Evolutionary conservation across 225 moss, liverwort and hornwort genomes (phyloP).

Genomic region (Marchantia paleacea): DNA sequence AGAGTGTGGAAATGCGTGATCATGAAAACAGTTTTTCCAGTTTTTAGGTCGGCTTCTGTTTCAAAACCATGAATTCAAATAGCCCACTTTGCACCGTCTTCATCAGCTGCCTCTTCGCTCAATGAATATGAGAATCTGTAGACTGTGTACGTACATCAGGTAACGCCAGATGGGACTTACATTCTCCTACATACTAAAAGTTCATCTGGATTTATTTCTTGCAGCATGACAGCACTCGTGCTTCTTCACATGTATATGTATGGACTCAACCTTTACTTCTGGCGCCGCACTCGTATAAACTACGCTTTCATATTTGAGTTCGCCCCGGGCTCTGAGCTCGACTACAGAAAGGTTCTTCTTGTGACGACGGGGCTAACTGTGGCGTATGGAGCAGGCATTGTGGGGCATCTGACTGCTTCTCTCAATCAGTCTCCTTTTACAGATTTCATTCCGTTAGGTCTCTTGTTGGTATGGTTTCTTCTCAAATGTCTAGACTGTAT

Average conservation of each 20-base stretch:
- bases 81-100: too few species aligned
- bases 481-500: too few species aligned
- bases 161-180: too few species aligned
- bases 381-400: constrained; percentile 39
- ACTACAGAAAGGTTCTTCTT: constrained; percentile 57
- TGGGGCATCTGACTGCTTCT: constrained; percentile 40
- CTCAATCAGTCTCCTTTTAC: constrained; percentile 27
- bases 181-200: neutral
- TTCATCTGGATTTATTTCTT: neutral
- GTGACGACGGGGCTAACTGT: constrained; percentile 45
- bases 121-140: too few species aligned
- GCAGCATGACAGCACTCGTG: constrained; percentile 57
- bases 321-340: constrained; percentile 55
- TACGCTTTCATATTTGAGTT: constrained; percentile 68
- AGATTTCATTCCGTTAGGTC: constrained; percentile 39
- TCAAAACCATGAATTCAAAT: too few species aligned
- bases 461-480: constrained; percentile 39
- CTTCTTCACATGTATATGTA: constrained; percentile 79
- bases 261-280: constrained; percentile 56
- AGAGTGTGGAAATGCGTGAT: neutral
- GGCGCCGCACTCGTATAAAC: constrained; percentile 61
- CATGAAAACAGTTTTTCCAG: constrained; percentile 3
- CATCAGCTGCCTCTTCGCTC: too few species aligned
- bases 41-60: constrained; percentile 13
- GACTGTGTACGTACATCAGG: too few species aligned